Evolutionary conservation across 23 red algal species (phyloP).

Genomic region (Gracilariopsis chorda): DNA sequence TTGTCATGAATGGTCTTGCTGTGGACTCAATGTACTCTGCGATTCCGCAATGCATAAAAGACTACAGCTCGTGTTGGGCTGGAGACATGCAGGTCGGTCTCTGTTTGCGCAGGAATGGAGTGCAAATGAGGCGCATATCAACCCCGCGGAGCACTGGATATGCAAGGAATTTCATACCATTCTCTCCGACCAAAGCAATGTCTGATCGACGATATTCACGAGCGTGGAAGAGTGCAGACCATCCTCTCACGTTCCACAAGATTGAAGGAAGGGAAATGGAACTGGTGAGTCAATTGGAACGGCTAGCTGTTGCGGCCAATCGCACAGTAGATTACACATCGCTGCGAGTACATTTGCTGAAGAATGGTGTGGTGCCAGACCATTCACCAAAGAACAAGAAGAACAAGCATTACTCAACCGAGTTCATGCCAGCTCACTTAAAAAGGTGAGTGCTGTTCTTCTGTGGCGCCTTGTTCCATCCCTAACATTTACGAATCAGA

Average conservation of each 20-base stretch:
- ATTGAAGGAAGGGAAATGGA: conserved; percentile 14
- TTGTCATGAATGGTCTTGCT: conserved; percentile 68
- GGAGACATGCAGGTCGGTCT: conserved; percentile 84
- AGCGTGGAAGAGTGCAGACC: conserved; percentile 22
- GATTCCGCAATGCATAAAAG: conserved; percentile 54
- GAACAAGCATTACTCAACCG: conserved; percentile 5
- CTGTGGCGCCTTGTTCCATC: no score
- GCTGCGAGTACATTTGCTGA: conserved; percentile 34
- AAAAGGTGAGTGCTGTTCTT: no score
- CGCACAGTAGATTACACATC: conserved; percentile 20
- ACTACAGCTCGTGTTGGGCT: conserved; percentile 81
- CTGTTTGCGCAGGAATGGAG: conserved; percentile 37
- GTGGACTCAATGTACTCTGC: conserved; percentile 29
- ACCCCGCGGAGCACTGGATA: not conserved
- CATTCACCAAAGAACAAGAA: not conserved
- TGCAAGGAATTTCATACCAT: conserved; percentile 52
- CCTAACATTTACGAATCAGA: no score
- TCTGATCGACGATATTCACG: conserved; percentile 42
- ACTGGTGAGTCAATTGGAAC: conserved; percentile 48
- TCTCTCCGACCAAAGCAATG: conserved; percentile 41
- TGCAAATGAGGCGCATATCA: not conserved
- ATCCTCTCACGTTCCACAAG: conserved; percentile 68
- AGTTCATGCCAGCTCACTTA: conserved; percentile 32
- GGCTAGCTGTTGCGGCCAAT: not conserved
- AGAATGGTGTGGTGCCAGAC: conserved; percentile 8